Evolutionary conservation across 169 alveolate genomes (phyloP), one percentile per base, ranked within the genome.

Genomic region (Cardiosporidium cionae): DNA sequence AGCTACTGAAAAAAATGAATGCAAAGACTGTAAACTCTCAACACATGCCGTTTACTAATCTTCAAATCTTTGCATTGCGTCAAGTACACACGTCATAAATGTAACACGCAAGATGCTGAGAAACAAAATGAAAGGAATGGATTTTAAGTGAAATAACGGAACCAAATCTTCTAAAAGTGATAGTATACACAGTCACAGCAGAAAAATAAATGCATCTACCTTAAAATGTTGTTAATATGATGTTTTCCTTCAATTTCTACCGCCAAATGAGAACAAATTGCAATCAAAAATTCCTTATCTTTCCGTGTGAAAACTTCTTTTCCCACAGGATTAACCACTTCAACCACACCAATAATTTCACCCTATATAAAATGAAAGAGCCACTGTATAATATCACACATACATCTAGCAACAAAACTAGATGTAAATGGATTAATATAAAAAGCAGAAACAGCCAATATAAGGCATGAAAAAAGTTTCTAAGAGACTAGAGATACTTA

Each of bases 261-360:
- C n/a, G 76, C 76, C 28, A 69, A 5, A 23, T 69, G 76, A 16
- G 68, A 27, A n/a, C 65, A 69, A 1, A 69, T 44, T 27, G 76
- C 32, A 27, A 36, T 6, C 5, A 69, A 68, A 22, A 69, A 36
- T n/a, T 44, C 68, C 25, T 29, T 1, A 34, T 69, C 76, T 27
- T 23, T 3, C 34, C 52, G 27, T 4, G 44, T 34, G 76, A 44
- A 69, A 54, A 44, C 25, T 3, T 53, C 5, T 25, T 68, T 32
- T 23, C 67, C 68, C 23, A 69, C 52, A 22, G 66, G 66, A 33
- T 69, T 44, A 9, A 69, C n/a, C 28, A 69, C 76, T 54, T 69
- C 76, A 5, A 69, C 34, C 28, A 69, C 67, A 2, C 76, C 76
- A n/a, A 69, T 69, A 27, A 69, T 23, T 23, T 69, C 65, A 4